Evolutionary conservation across 2,329 filamentous ascomycete genomes (phyloP).

Genomic region (Fusarium protoensiforme): DNA sequence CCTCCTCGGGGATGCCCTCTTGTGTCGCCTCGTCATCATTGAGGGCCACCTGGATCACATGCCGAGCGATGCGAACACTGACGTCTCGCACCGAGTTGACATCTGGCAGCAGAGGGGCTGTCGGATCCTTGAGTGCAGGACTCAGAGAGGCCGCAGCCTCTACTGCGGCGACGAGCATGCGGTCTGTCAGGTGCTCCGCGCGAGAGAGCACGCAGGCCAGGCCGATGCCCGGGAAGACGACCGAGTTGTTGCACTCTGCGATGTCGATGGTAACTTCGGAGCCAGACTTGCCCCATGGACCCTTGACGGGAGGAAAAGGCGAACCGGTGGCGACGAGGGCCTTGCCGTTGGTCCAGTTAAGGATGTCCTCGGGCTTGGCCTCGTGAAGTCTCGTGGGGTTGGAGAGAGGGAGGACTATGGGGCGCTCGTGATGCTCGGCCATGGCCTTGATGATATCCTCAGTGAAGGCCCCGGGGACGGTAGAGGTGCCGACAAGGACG

Average conservation of each 20-base stretch:
- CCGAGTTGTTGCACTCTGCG: slow-evolving; percentile 91
- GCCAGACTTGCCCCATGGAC: slow-evolving; percentile 62
- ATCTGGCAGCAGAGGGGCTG: slow-evolving; percentile 78
- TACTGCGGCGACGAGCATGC: slow-evolving; percentile 85
- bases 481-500: slow-evolving; percentile 86
- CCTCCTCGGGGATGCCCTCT: slow-evolving; percentile 69
- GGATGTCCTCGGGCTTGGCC: slow-evolving; percentile 80
- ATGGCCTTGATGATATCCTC: slow-evolving; percentile 79
- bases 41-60: slow-evolving; percentile 78
- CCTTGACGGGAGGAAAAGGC: slow-evolving; percentile 80
- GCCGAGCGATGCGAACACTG: slow-evolving; percentile 80
- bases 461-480: slow-evolving; percentile 80
- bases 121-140: slow-evolving; percentile 73
- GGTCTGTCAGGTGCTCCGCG: slow-evolving; percentile 73
- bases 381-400: slow-evolving; percentile 89
- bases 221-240: slow-evolving; percentile 87
- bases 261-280: slow-evolving; percentile 58
- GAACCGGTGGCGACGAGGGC: slow-evolving; percentile 86
- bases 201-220: slow-evolving; percentile 81
- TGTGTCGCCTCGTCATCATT: slow-evolving; percentile 75
- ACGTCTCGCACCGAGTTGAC: slow-evolving; percentile 79
- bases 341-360: slow-evolving; percentile 80
- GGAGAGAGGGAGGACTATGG: slow-evolving; percentile 84
- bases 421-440: slow-evolving; percentile 76
- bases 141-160: slow-evolving; percentile 77